A percentile compares a stretch with the other conserved stretches of the same genome.
Conservation (phyloP, 2,329 filamentous ascomycete species). For the Aspergillus eucalypticola region DNA sequence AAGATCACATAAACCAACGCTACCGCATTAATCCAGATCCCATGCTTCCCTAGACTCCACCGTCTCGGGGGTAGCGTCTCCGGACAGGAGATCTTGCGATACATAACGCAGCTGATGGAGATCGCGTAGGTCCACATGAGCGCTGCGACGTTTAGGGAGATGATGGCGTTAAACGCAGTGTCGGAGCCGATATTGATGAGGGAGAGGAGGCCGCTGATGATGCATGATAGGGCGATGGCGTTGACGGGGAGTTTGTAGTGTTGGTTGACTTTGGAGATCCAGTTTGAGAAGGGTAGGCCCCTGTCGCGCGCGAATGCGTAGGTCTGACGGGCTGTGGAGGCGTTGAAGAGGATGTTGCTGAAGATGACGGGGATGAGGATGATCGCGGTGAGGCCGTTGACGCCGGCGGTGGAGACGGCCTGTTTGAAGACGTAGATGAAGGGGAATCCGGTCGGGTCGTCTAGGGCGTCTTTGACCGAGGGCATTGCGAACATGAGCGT, state of each 20-base stretch:
- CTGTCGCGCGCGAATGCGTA: constrained; percentile 48
- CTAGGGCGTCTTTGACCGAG: constrained; percentile 37
- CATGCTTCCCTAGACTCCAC: constrained; percentile 47
- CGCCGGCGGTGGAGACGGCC: constrained; percentile 24
- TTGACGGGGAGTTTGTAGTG: constrained; percentile 46
- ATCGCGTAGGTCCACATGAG: constrained; percentile 55
- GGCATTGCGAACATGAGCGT: constrained; percentile 44
- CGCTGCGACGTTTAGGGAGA: constrained; percentile 50
- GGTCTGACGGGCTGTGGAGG: constrained; percentile 43
- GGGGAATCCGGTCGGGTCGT: constrained; percentile 47
- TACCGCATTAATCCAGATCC: constrained; percentile 47
- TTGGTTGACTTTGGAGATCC: constrained; percentile 40
- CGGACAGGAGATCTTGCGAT: constrained; percentile 42
- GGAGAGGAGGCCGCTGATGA: constrained; percentile 41
- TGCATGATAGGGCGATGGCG: constrained; percentile 35
- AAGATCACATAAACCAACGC: constrained; percentile 47
- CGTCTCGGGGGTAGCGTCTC: constrained; percentile 43
- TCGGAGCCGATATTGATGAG: constrained; percentile 55
- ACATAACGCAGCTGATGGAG: constrained; percentile 49
- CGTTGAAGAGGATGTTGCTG: constrained; percentile 43
- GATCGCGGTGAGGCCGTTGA: constrained; percentile 41
- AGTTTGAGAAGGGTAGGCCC: constrained; percentile 44
- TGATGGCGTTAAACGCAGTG: constrained; percentile 55
- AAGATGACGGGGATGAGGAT: constrained; percentile 44
- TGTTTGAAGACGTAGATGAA: constrained; percentile 51